phyloP scores from a whole-genome alignment of 345 rosid genomes.

The Euclidium syriacum region DNA sequence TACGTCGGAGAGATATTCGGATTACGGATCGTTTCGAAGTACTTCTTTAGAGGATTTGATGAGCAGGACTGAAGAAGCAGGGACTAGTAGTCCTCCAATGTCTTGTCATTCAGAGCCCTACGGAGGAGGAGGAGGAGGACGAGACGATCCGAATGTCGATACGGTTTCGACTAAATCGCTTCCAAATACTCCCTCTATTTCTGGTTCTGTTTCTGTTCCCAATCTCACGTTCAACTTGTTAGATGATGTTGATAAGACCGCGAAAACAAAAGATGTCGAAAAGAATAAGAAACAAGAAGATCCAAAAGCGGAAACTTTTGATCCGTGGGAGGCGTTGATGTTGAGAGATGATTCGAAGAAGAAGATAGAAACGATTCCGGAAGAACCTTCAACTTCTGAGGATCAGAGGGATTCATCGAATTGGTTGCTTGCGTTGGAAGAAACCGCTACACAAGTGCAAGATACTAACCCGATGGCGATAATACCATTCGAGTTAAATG shows the following conservation, averaged over 20 bases:
- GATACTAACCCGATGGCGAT: slow-evolving; percentile 21
- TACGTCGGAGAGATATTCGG: slow-evolving; percentile 32
- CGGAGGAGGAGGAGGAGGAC: slow-evolving; percentile 28
- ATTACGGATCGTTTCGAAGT: slow-evolving; percentile 34
- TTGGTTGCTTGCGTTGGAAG: slow-evolving; percentile 58
- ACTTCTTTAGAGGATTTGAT: slow-evolving; percentile 55
- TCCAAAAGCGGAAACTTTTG: slow-evolving; percentile 3
- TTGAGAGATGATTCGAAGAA: slow-evolving; percentile 20
- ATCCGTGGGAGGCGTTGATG: slow-evolving; percentile 27
- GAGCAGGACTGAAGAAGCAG: slow-evolving; percentile 38
- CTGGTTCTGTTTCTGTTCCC: slow-evolving; percentile 28
- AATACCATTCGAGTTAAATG: slow-evolving; percentile 15
- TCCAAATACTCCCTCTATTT: slow-evolving; percentile 25
- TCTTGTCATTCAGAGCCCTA: slow-evolving; percentile 33
- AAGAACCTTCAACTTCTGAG: neutral
- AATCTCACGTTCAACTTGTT: slow-evolving; percentile 24
- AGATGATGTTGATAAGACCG: slow-evolving; percentile 22
- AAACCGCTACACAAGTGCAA: slow-evolving; percentile 26
- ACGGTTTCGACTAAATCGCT: slow-evolving; percentile 31
- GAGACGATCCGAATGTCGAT: slow-evolving; percentile 22
- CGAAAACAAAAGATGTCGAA: neutral
- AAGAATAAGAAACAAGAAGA: slow-evolving; percentile 7
- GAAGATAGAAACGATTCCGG: neutral
- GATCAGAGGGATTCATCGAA: slow-evolving; percentile 18
- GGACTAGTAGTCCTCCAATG: slow-evolving; percentile 32